Evolutionary conservation across 2,329 filamentous ascomycete species (phyloP).

Genomic region (Cucurbitaria berberidis): DNA sequence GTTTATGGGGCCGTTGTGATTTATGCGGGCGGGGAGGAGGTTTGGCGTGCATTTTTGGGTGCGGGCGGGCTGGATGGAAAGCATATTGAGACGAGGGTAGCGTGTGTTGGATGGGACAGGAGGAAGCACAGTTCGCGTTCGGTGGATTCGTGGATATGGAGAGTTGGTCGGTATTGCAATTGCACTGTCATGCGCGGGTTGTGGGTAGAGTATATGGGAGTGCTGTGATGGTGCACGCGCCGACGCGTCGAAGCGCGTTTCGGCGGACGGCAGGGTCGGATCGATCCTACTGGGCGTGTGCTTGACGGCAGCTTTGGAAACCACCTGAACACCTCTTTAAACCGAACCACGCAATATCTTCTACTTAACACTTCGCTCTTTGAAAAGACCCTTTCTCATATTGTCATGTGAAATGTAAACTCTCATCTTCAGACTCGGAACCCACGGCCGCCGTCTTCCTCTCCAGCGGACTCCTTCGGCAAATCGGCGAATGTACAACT

Average conservation of each 20-base stretch:
- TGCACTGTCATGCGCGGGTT: too few relatives aligned
- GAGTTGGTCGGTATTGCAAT: background rate
- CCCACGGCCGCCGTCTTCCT: background rate
- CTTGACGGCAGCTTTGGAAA: too few relatives aligned
- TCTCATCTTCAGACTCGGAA: background rate
- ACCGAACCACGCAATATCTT: too few relatives aligned
- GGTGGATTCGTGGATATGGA: too few relatives aligned
- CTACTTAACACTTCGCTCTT: too few relatives aligned
- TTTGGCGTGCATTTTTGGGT: conserved; percentile 64
- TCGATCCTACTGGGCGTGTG: background rate
- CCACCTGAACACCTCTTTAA: background rate
- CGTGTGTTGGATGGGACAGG: too few relatives aligned
- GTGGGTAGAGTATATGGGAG: too few relatives aligned
- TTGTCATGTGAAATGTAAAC: background rate
- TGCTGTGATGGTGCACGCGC: conserved; percentile 13
- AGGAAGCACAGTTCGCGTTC: too few relatives aligned
- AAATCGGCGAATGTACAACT: background rate
- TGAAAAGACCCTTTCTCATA: too few relatives aligned
- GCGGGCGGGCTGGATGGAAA: conserved; percentile 49
- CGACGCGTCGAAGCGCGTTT: conserved; percentile 24
- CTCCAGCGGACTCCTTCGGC: background rate
- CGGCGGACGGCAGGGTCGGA: conserved; percentile 10
- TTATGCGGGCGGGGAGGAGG: conserved; percentile 79
- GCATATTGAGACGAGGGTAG: too few relatives aligned
- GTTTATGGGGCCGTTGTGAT: conserved; percentile 76